These are phyloP conservation scores for Aspergillus panamensis DNA, from an alignment of 495 filamentous ascomycete species.

Conservation along the genomic window DNA sequence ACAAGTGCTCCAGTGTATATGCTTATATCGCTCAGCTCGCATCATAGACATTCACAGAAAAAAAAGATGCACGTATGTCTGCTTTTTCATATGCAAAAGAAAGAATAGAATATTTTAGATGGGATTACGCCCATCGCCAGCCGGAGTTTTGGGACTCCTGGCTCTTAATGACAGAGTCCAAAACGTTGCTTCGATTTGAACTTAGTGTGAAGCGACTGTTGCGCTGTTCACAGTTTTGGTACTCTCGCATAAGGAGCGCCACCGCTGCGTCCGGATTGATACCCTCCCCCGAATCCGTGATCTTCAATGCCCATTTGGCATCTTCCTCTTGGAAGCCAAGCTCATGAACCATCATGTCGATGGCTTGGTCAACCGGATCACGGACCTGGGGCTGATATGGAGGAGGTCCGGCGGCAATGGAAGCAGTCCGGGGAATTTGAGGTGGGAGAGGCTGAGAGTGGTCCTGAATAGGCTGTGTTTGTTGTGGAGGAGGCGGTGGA, in stretches of 20 bases:
- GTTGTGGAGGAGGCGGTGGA: neutral
- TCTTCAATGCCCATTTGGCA: conserved; percentile 51
- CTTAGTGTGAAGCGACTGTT: conserved; percentile 14
- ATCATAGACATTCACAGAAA: neutral
- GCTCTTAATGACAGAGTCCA: conserved; percentile 31
- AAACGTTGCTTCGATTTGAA: conserved; percentile 19
- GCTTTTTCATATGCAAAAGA: neutral
- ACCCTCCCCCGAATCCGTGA: conserved; percentile 51
- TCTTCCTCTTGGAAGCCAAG: conserved; percentile 48
- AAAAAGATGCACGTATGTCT: neutral
- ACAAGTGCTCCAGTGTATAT: neutral
- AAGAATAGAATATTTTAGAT: neutral
- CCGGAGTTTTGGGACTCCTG: conserved; percentile 30
- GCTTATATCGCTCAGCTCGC: neutral
- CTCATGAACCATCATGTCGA: conserved; percentile 44
- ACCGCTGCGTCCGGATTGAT: conserved; percentile 47
- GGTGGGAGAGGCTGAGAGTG: conserved; percentile 1
- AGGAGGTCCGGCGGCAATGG: conserved; percentile 7
- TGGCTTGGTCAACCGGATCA: conserved; percentile 51
- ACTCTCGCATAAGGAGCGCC: conserved; percentile 40
- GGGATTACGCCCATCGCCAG: conserved; percentile 39
- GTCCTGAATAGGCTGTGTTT: neutral
- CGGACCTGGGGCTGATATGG: conserved; percentile 39
- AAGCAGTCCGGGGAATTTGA: neutral
- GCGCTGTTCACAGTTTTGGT: conserved; percentile 28